Conservation (phyloP, 805 yeast genomes). For the Starmera quercuum region DNA sequence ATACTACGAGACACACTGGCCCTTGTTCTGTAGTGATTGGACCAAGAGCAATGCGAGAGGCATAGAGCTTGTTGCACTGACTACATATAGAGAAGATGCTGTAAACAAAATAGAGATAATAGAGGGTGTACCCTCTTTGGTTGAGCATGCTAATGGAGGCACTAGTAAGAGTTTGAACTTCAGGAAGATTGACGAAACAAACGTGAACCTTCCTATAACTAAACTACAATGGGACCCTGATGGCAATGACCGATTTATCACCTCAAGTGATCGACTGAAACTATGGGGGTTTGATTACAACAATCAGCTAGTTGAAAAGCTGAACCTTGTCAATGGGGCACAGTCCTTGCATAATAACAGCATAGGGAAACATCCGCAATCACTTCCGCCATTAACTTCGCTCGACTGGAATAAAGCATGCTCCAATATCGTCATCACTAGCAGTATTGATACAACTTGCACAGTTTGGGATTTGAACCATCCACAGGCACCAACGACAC, state of each 20-base stretch:
- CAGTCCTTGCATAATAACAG: conserved; percentile 33
- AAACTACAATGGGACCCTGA: conserved; percentile 65
- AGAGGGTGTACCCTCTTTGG: conserved; percentile 22
- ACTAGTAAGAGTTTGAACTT: conserved; percentile 31
- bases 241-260: conserved; percentile 42
- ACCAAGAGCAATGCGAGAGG: conserved; percentile 25
- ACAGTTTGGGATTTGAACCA: conserved; percentile 86
- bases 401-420: conserved; percentile 87
- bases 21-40: conserved; percentile 50
- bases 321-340: conserved; percentile 32
- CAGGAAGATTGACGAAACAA: conserved; percentile 39
- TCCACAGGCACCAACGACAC: conserved; percentile 70
- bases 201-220: conserved; percentile 63
- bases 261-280: conserved; percentile 66
- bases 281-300: conserved; percentile 45
- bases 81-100: conserved; percentile 75
- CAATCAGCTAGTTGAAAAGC: conserved; percentile 28
- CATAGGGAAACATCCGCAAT: conserved; percentile 24
- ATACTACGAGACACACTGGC: conserved; percentile 39
- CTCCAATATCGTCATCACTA: conserved; percentile 65
- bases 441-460: conserved; percentile 93
- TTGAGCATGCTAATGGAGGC: conserved; percentile 18
- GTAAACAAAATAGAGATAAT: conserved; percentile 56
- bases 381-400: conserved; percentile 82
- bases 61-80: conserved; percentile 49